Evolutionary conservation across 2,329 filamentous ascomycete species (phyloP).

Genomic region (Hypoxylon sp.): DNA sequence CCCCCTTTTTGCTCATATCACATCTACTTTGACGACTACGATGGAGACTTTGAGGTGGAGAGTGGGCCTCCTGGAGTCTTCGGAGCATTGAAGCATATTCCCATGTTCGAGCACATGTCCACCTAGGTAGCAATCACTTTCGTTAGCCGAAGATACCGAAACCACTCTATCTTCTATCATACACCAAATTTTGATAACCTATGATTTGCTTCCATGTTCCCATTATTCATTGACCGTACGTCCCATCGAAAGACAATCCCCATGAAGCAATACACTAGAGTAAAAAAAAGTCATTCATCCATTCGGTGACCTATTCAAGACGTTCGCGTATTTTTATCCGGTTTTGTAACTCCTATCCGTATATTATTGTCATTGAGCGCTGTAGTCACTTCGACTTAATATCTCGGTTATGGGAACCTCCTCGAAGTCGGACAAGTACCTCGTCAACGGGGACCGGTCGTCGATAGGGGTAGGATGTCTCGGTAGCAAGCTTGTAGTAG

Average conservation of each 20-base stretch:
- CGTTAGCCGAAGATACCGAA: slow-evolving; percentile 1
- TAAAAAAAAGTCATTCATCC: neutral
- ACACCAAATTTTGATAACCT: neutral
- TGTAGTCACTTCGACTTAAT: slow-evolving; percentile 9
- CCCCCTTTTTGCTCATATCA: neutral
- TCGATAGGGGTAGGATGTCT: neutral
- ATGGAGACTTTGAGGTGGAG: slow-evolving; percentile 1
- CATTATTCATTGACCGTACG: neutral
- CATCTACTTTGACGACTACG: neutral
- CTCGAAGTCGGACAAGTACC: slow-evolving; percentile 16
- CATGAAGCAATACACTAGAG: neutral
- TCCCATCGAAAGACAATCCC: neutral
- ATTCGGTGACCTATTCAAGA: neutral
- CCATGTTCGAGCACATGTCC: neutral
- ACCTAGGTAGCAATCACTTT: slow-evolving; percentile 2
- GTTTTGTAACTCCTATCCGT: neutral
- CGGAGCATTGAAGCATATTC: neutral
- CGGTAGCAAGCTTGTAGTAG: neutral
- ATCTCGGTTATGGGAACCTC: slow-evolving; percentile 23
- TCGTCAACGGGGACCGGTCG: slow-evolving; percentile 11
- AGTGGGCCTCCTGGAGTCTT: neutral
- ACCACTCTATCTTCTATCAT: neutral
- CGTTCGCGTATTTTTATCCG: neutral
- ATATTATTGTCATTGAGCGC: neutral
- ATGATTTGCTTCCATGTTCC: neutral